Conservation (phyloP, 441 rosid species). For the Mallotus japonicus region DNA sequence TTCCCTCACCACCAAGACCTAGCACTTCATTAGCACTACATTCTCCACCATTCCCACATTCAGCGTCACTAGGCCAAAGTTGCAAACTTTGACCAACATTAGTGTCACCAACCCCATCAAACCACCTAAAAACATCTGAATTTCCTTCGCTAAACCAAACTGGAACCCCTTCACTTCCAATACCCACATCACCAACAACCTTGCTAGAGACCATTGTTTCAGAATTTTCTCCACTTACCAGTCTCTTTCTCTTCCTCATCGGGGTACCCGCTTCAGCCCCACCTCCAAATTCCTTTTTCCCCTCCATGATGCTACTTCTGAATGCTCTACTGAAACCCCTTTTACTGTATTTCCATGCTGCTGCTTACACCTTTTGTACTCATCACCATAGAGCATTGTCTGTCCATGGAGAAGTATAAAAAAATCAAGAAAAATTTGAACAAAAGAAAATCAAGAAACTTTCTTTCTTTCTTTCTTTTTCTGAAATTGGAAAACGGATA, state of each 20-base stretch:
- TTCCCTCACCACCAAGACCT: constrained; percentile 19
- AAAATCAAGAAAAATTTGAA: too few species aligned
- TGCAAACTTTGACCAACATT: constrained; percentile 30
- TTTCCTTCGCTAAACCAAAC: constrained; percentile 22
- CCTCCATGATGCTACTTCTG: constrained; percentile 7
- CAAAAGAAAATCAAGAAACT: too few species aligned
- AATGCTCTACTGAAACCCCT: background rate
- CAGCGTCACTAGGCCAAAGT: constrained; percentile 27
- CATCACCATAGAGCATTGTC: background rate
- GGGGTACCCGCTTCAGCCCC: constrained; percentile 18
- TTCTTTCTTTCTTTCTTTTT: too few species aligned
- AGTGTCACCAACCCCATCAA: constrained; percentile 23
- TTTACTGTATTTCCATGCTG: constrained; percentile 22
- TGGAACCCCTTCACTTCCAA: constrained; percentile 19
- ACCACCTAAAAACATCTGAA: constrained; percentile 32
- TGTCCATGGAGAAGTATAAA: too few species aligned
- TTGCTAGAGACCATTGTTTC: constrained; percentile 1
- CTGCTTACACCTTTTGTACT: background rate
- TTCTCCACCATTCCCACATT: constrained; percentile 15
- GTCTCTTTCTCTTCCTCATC: constrained; percentile 21
- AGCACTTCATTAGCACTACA: constrained; percentile 2
- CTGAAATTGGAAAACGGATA: too few species aligned
- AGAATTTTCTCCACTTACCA: constrained; percentile 6
- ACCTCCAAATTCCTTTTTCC: constrained; percentile 25
- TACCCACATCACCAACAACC: constrained; percentile 14